Base-by-base conservation (phyloP, 2,329 filamentous ascomycete species). In the Harringtonia aguacate region DNA sequence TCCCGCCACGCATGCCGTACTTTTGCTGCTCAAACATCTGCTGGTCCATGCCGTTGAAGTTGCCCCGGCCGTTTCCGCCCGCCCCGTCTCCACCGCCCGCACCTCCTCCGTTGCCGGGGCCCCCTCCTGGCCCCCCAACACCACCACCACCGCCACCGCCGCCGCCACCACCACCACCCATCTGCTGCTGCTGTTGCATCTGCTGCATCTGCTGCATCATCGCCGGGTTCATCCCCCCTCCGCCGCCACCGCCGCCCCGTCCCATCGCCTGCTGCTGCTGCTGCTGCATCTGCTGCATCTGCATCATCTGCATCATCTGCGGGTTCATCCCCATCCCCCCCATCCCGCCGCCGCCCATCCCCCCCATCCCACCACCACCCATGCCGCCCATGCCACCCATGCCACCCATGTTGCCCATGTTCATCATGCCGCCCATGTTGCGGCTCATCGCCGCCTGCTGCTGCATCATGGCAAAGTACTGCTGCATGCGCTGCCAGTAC, bases 401-500 rank as follows among this genome's bases (percentile, higher is more conserved):
- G n/a, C 24, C 17, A 8, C 41, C 41, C 36, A 40, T 45, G 18
- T 37, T 37, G 33, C 66, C 69, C 67, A 83, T 81, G 59, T 78
- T 67, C 31, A 39, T 62, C 54, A 70, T 68, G 55, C 70, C 58
- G 56, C 66, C 69, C 67, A 83, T 81, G 59, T 78, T 67, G 54
- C 82, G 69, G 72, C 78, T 88, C 80, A 90, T 90, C 39, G 81
- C 83, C 76, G 94, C 86, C 59, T 92, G 84, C 56, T 90, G 86
- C 64, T 94, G 88, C 86, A 95, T 92, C 75, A 95, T 81, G 46
- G 82, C 73, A 63, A 95, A 94, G 65, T 94, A 95, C 61, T 95
- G 86, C 64, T 98, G 92, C 90, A 98, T 97, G 39, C 89, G 80
- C 62, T 95, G 87, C 79, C 92, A 94, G 66, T 97, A 95, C 61